phyloP scores from a whole-genome alignment of 116 monocot genomes.

The Phalaenopsis hybrid region DNA sequence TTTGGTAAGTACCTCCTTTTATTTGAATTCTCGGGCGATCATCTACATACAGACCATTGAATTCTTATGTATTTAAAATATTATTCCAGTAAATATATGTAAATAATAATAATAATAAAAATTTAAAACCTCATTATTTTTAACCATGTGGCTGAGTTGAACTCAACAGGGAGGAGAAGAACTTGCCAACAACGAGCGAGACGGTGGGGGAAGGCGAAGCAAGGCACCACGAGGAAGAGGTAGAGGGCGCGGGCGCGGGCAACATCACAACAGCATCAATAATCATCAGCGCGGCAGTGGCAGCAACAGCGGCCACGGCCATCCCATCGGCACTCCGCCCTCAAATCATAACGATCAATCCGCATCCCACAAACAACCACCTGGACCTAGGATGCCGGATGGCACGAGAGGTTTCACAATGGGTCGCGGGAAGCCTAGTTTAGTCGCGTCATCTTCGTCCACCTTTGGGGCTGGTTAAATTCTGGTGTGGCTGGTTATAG shows the following conservation, averaged over 20 bases:
- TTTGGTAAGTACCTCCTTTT: slow-evolving; percentile 26
- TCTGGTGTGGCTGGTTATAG: too few species aligned
- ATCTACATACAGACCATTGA: too few species aligned
- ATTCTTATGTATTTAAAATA: too few species aligned
- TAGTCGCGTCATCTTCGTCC: not conserved
- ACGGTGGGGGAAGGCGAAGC: slow-evolving; percentile 29
- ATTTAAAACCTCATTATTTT: not conserved
- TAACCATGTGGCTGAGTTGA: not conserved
- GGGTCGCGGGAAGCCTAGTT: slow-evolving; percentile 63
- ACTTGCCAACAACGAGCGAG: slow-evolving; percentile 30
- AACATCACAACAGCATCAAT: slow-evolving; percentile 28
- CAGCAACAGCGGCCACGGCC: slow-evolving; percentile 10
- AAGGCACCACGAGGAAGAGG: slow-evolving; percentile 40
- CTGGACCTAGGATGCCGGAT: slow-evolving; percentile 90
- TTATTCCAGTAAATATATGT: too few species aligned
- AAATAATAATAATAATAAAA: too few species aligned
- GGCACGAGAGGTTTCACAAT: slow-evolving; percentile 84
- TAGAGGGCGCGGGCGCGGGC: slow-evolving; percentile 22
- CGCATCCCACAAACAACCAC: slow-evolving; percentile 29
- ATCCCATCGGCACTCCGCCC: slow-evolving; percentile 48
- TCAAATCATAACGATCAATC: slow-evolving; percentile 11
- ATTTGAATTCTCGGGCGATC: too few species aligned
- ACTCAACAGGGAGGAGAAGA: slow-evolving; percentile 44
- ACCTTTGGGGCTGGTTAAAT: not conserved
- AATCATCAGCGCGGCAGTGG: slow-evolving; percentile 17